Evolutionary conservation across 2,329 filamentous ascomycete species (phyloP).

Genomic region (Orbilia oligospora): DNA sequence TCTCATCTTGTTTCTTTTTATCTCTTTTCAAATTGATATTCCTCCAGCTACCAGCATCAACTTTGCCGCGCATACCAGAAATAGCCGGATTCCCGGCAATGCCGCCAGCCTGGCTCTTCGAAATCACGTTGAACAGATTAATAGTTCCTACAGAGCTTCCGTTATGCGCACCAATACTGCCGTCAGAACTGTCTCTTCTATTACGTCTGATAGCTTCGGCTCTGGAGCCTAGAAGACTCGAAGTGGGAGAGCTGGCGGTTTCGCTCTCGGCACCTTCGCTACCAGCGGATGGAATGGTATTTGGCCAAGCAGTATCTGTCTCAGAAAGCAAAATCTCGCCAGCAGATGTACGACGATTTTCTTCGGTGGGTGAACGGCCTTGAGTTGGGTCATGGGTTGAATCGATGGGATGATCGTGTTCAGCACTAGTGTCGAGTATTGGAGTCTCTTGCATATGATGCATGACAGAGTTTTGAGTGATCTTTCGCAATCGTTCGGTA

Average conservation of each 20-base stretch:
- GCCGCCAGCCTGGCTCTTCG: background rate
- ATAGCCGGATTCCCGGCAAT: background rate
- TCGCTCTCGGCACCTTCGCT: background rate
- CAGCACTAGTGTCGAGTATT: conserved; percentile 23
- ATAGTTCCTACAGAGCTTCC: conserved; percentile 1
- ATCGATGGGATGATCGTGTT: conserved; percentile 28
- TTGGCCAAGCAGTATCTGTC: conserved; percentile 22
- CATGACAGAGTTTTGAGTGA: conserved; percentile 17
- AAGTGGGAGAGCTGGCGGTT: background rate
- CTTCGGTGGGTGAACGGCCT: conserved; percentile 25
- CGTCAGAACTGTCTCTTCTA: background rate
- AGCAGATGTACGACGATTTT: conserved; percentile 23
- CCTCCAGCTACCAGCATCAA: background rate
- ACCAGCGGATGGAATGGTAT: conserved; percentile 4
- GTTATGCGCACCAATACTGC: background rate
- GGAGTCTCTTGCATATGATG: background rate
- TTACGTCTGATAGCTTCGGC: background rate
- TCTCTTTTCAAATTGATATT: too few species aligned
- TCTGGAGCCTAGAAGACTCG: background rate
- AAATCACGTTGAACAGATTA: conserved; percentile 18
- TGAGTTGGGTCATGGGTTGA: conserved; percentile 34
- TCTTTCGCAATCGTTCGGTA: background rate
- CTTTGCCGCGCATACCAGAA: background rate
- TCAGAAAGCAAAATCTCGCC: conserved; percentile 28
- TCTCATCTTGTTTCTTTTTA: background rate